phyloP scores from a whole-genome alignment of 805 yeast genomes.

The Yamadazyma endophytica region DNA sequence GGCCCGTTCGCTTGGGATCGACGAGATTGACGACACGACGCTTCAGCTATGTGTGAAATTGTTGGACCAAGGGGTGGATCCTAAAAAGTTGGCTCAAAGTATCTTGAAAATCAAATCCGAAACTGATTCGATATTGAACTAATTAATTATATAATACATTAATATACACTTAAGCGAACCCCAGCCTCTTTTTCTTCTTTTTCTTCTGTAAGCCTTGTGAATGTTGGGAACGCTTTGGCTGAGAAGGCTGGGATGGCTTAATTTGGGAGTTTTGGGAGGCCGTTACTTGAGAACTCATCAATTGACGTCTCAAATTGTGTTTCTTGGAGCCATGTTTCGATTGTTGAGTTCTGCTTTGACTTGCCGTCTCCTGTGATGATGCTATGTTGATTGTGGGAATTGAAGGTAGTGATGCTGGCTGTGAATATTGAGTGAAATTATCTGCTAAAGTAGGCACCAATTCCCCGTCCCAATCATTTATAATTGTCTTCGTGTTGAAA shows the following conservation, averaged over 20 bases:
- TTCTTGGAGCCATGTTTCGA: not conserved
- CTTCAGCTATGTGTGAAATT: slow-evolving; percentile 29
- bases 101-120: slow-evolving; percentile 24
- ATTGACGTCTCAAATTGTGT: slow-evolving; percentile 1
- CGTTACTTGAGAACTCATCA: not conserved
- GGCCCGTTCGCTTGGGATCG: slow-evolving; percentile 20
- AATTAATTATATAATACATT: slow-evolving; percentile 1
- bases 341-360: slow-evolving; percentile 5
- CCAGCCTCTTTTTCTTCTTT: not conserved
- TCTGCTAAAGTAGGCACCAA: slow-evolving; percentile 5
- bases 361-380: slow-evolving; percentile 5
- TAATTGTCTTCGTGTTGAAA: slow-evolving; percentile 8
- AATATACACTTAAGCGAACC: slow-evolving; percentile 4
- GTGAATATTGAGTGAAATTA: slow-evolving; percentile 2
- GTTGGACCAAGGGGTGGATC: slow-evolving; percentile 39
- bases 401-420: slow-evolving; percentile 5
- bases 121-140: slow-evolving; percentile 13
- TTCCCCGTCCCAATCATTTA: slow-evolving; percentile 14
- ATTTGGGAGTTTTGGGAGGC: not conserved
- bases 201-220: not conserved
- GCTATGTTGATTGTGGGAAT: slow-evolving; percentile 17
- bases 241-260: not conserved
- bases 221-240: not conserved
- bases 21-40: slow-evolving; percentile 23
- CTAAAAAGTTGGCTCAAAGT: slow-evolving; percentile 22